These are phyloP conservation scores for Teunomyces atbi DNA, from an alignment of 805 yeast genomes.

Conservation along the genomic window DNA sequence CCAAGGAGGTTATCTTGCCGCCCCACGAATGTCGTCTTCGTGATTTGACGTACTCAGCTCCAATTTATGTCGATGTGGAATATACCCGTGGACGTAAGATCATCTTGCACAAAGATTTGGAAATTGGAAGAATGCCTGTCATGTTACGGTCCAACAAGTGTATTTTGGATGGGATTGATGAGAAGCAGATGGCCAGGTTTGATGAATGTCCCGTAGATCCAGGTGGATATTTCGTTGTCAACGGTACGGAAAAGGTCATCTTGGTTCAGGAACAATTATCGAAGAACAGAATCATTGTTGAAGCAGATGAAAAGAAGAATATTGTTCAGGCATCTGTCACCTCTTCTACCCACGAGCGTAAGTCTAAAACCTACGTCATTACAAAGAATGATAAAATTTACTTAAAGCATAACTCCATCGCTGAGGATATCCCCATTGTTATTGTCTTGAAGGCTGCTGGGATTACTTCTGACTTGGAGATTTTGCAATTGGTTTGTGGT, in stretches of 20 bases:
- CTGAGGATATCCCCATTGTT: slow-evolving; percentile 94
- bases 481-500: slow-evolving; percentile 93
- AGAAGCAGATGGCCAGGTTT: slow-evolving; percentile 78
- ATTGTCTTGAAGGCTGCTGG: slow-evolving; percentile 94
- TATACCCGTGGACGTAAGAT: slow-evolving; percentile 94
- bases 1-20: slow-evolving; percentile 63
- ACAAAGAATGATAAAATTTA: slow-evolving; percentile 88
- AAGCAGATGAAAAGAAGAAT: slow-evolving; percentile 91
- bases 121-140: slow-evolving; percentile 98
- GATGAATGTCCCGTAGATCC: slow-evolving; percentile 98
- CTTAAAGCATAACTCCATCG: slow-evolving; percentile 90
- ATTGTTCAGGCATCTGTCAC: slow-evolving; percentile 98
- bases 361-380: slow-evolving; percentile 93
- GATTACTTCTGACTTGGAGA: slow-evolving; percentile 85
- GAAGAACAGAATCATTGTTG: slow-evolving; percentile 96
- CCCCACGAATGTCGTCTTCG: slow-evolving; percentile 96
- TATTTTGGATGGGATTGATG: slow-evolving; percentile 74
- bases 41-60: slow-evolving; percentile 93
- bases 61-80: slow-evolving; percentile 94
- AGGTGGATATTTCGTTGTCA: slow-evolving; percentile 96
- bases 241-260: slow-evolving; percentile 97
- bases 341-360: slow-evolving; percentile 96
- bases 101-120: slow-evolving; percentile 84
- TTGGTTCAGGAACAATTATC: slow-evolving; percentile 95
- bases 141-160: slow-evolving; percentile 95